Percentiles rank a stretch among this genome's conserved stretches.
Evolutionary conservation across 768 basidiomycete genomes (phyloP).

Genomic region (Heimioporus sp.): DNA sequence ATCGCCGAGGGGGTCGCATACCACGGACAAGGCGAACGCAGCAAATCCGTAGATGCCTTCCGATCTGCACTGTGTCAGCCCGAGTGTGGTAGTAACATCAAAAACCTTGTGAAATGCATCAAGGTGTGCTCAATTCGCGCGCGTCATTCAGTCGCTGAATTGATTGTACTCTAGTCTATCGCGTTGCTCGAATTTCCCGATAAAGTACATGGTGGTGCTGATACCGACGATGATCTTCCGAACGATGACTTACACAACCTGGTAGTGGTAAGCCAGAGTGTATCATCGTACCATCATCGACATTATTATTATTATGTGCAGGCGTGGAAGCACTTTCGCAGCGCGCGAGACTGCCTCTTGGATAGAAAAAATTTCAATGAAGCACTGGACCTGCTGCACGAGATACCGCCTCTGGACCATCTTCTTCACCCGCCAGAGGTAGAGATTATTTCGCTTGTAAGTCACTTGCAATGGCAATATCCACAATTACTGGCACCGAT

Average conservation of each 20-base stretch:
- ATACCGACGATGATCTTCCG: neutral
- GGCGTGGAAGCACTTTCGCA: constrained; percentile 1
- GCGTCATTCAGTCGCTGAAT: neutral
- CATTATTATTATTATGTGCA: neutral
- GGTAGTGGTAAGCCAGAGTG: neutral
- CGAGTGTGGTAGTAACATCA: neutral
- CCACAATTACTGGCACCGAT: neutral
- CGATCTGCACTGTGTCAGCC: neutral
- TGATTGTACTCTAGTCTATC: neutral
- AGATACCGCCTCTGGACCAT: neutral
- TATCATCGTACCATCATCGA: no score
- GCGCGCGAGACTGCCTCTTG: neutral
- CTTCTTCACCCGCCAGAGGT: constrained; percentile 2
- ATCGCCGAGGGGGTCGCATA: constrained; percentile 6
- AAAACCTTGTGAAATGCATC: neutral
- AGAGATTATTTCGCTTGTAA: constrained; percentile 2
- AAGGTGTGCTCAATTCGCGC: constrained; percentile 1
- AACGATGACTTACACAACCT: neutral
- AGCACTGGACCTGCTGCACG: neutral
- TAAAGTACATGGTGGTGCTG: neutral
- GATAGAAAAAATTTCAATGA: neutral
- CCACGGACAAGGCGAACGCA: neutral
- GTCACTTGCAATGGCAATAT: neutral
- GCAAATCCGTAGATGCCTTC: neutral
- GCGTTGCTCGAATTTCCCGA: constrained; percentile 4